A percentile compares a stretch with the other conserved stretches of the same genome.
These are phyloP conservation scores for Nadsonia commutata DNA, from an alignment of 1,139 yeast species.

Conservation along the genomic window DNA sequence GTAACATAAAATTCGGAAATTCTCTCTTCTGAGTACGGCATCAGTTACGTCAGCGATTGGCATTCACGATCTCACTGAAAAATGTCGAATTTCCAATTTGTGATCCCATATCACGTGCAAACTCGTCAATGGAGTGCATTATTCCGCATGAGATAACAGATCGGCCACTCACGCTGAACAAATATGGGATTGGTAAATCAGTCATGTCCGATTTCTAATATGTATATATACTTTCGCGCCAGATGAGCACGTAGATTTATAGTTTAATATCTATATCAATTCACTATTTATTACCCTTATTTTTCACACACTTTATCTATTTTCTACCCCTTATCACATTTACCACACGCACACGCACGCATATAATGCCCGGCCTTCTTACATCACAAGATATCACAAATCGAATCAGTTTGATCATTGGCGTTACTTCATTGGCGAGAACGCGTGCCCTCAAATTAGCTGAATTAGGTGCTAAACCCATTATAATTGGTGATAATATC, in stretches of 20 bases:
- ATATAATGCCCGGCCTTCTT: conserved; percentile 22
- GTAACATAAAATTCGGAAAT: no score
- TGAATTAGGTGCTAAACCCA: conserved; percentile 44
- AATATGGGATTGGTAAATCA: not conserved
- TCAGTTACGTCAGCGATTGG: no score
- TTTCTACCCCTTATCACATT: no score
- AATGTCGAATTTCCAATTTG: not conserved
- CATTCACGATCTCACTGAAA: no score
- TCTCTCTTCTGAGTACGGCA: no score
- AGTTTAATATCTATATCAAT: no score
- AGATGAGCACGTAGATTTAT: no score
- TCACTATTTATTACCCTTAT: no score
- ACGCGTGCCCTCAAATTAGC: conserved; percentile 36
- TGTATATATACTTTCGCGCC: no score
- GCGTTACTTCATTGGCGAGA: conserved; percentile 38
- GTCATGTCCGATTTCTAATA: not conserved
- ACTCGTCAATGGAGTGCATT: not conserved
- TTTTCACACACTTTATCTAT: no score
- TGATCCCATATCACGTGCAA: not conserved
- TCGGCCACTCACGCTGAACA: not conserved
- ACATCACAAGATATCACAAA: conserved; percentile 37
- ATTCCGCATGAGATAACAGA: not conserved
- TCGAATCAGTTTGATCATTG: conserved; percentile 50
- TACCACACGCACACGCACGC: no score
- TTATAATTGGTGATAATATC: conserved; percentile 26